A percentile compares a stretch with the other conserved stretches of the same genome.
Conservation (phyloP, 768 basidiomycete species). For the Amanita subjunquillea region DNA sequence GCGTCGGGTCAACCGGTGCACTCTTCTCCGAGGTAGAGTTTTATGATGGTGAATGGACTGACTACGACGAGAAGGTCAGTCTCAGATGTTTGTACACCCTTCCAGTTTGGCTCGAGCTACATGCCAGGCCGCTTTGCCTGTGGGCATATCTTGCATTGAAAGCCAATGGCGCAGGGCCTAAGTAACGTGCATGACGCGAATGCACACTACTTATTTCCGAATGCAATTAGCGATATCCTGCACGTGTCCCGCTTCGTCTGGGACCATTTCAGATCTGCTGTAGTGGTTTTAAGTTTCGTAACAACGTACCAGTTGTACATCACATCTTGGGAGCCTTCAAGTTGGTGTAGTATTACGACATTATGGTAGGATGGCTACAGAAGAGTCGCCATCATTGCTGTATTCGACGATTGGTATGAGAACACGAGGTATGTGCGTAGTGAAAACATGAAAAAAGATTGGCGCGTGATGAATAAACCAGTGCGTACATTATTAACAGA, state of each 20-base stretch:
- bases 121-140: slow-evolving; percentile 46
- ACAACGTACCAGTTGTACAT: not conserved
- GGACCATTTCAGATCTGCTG: not conserved
- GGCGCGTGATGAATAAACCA: slow-evolving; percentile 9
- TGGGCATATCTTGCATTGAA: slow-evolving; percentile 59
- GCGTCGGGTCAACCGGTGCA: slow-evolving; percentile 48
- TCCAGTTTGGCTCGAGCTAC: slow-evolving; percentile 6
- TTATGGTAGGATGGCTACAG: slow-evolving; percentile 28
- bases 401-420: slow-evolving; percentile 18
- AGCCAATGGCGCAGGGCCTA: slow-evolving; percentile 61
- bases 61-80: slow-evolving; percentile 84
- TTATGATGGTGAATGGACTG: slow-evolving; percentile 64
- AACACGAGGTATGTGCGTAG: slow-evolving; percentile 7
- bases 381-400: slow-evolving; percentile 26
- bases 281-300: not conserved
- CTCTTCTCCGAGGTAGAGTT: slow-evolving; percentile 60
- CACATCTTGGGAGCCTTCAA: slow-evolving; percentile 15
- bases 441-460: slow-evolving; percentile 8
- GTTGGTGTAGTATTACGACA: slow-evolving; percentile 19
- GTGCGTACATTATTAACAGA: slow-evolving; percentile 3
- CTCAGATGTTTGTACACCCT: not conserved
- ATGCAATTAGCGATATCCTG: not conserved
- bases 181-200: slow-evolving; percentile 1
- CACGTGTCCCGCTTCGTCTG: not conserved
- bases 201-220: not conserved